A percentile compares a stretch with the other conserved stretches of the same genome.
Evolutionary conservation across 192 early-diverging fungal genomes (phyloP).

Genomic region (Coemansia sp.): DNA sequence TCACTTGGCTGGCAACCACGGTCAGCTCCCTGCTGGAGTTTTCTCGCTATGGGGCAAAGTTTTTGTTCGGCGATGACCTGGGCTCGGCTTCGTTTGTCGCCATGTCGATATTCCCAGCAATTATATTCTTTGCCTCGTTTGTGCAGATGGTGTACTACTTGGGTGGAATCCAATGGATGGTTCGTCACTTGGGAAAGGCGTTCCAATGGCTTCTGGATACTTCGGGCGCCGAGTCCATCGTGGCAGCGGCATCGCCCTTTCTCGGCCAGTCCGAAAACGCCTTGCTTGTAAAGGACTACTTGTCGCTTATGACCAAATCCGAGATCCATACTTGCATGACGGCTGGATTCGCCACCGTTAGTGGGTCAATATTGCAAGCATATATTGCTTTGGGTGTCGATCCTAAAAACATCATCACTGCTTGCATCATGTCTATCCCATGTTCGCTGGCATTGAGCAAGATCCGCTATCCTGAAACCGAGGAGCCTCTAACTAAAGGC

Average conservation of each 20-base stretch:
- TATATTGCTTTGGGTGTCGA: slow-evolving; percentile 71
- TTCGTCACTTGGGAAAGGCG: slow-evolving; percentile 61
- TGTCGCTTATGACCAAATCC: slow-evolving; percentile 77
- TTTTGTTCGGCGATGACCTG: slow-evolving; percentile 63
- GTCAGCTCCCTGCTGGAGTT: slow-evolving; percentile 63
- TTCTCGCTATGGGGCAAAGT: slow-evolving; percentile 64
- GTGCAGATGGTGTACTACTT: slow-evolving; percentile 82
- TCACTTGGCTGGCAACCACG: slow-evolving; percentile 63
- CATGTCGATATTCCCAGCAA: slow-evolving; percentile 72
- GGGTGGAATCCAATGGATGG: slow-evolving; percentile 78
- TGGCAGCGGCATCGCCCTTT: slow-evolving; percentile 83
- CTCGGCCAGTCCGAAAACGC: slow-evolving; percentile 81
- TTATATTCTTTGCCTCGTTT: slow-evolving; percentile 85
- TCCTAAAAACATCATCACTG: slow-evolving; percentile 68
- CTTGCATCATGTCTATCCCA: slow-evolving; percentile 90
- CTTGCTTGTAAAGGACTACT: slow-evolving; percentile 75
- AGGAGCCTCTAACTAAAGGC: slow-evolving; percentile 76
- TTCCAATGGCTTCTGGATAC: slow-evolving; percentile 68
- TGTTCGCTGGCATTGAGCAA: slow-evolving; percentile 81
- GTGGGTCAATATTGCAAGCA: slow-evolving; percentile 74
- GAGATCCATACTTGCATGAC: slow-evolving; percentile 87
- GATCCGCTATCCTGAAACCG: slow-evolving; percentile 80
- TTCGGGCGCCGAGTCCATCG: slow-evolving; percentile 80
- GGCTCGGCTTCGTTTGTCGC: slow-evolving; percentile 57
- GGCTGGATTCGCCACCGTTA: slow-evolving; percentile 88